Evolutionary conservation across 1,284 basidiomycete species (phyloP), one percentile per base, ranked within the genome.

Genomic region (Moniliophthora roreri): DNA sequence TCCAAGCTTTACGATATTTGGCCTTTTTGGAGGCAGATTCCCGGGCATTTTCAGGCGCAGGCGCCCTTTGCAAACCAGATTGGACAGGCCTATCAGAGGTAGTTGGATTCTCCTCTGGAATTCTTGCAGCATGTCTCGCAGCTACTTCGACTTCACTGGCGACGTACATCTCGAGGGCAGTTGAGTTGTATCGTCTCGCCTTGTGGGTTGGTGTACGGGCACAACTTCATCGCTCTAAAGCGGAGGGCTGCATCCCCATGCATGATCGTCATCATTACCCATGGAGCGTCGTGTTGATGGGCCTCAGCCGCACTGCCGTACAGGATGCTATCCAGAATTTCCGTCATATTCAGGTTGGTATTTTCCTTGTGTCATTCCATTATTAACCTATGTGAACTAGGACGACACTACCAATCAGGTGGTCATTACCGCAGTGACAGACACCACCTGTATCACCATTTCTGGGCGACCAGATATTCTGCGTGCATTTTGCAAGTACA

Each of bases 91-190:
- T 73, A 1, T 47, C 69, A 21, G 79, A 77, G n/a, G 60, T 83
- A 40, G 64, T 84, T 1, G 82, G 80, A 2, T 82, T 85, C 63
- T 85, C 82, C 6, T 83, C 81, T 21, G 85, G 84, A 13, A 73
- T 84, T 50, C 67, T 86, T 46, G 69, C 80, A 8, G 81, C 84
- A 2, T 77, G 77, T 49, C 75, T 84, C 11, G 76, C 79, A 4
- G 77, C 73, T 23, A 69, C 78, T 4, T 81, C 82, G 0, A 51
- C 60, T 9, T 68, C 68, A 34, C 61, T 70, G 23, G 63, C 74
- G 26, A 62, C 71, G 2, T 81, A 76, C 55, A 70, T 85, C 42
- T 63, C 66, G 1, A 66, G 69, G 46, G 69, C 80, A 2, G 71
- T 81, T 7, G 73, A 84, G 58, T 73, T 69, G 0, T 83, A 76